Conservation (phyloP, 2,329 filamentous ascomycete species). For the Xylaria sp. region DNA sequence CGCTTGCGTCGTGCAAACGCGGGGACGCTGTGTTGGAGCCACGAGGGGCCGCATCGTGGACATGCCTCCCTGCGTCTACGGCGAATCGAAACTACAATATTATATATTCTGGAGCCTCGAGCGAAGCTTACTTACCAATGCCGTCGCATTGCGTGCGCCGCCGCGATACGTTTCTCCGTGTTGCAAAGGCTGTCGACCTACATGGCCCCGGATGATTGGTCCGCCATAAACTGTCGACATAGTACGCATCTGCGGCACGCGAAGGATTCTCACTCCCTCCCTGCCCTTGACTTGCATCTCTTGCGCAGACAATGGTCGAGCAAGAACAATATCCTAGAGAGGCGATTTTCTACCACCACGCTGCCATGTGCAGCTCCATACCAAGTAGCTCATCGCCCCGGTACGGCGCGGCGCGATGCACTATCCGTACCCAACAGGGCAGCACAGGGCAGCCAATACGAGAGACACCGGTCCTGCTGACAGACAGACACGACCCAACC, state of each 20-base stretch:
- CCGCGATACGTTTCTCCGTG: slow-evolving; percentile 13
- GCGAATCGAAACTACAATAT: slow-evolving; percentile 13
- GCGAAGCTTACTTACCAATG: slow-evolving; percentile 11
- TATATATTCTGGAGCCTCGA: no score
- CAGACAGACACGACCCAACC: not conserved
- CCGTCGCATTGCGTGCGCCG: slow-evolving; percentile 18
- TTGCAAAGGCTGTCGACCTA: slow-evolving; percentile 18
- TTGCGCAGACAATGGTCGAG: slow-evolving; percentile 6
- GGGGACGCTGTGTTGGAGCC: slow-evolving; percentile 17
- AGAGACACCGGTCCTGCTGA: no score
- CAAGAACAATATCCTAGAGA: no score
- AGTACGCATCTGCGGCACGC: slow-evolving; percentile 8
- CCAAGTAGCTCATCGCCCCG: no score
- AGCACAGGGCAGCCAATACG: not conserved
- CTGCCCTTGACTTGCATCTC: slow-evolving; percentile 6
- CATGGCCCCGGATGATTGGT: slow-evolving; percentile 25
- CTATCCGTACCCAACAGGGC: not conserved
- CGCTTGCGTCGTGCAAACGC: slow-evolving; percentile 19
- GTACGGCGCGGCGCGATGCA: not conserved
- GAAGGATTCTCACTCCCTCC: slow-evolving; percentile 2
- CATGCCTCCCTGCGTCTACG: slow-evolving; percentile 8
- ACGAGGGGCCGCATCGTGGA: slow-evolving; percentile 13
- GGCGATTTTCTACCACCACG: no score
- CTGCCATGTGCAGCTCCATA: no score
- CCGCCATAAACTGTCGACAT: slow-evolving; percentile 11